phyloP scores from a whole-genome alignment of 2,329 filamentous ascomycete genomes.

The Dactylellina haptotyla region DNA sequence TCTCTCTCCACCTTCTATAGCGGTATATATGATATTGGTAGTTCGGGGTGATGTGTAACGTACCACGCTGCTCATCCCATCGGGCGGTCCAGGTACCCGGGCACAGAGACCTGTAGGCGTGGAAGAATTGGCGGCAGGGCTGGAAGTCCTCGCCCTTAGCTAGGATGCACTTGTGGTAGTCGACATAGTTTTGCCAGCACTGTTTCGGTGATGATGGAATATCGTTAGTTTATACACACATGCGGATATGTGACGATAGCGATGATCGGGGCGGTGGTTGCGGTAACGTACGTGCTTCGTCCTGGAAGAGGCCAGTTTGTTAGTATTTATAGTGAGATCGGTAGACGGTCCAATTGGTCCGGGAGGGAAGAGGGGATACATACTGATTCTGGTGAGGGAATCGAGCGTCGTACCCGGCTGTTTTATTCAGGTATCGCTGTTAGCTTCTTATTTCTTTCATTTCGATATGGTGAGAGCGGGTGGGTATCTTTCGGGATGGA shows the following conservation, averaged over 20 bases:
- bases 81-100: constrained; percentile 91
- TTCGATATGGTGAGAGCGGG: not conserved
- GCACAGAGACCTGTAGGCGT: constrained; percentile 97
- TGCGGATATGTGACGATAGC: too few species aligned
- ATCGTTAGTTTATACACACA: too few species aligned
- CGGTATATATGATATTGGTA: constrained; percentile 5
- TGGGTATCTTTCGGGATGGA: constrained; percentile 14
- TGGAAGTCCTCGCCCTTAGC: constrained; percentile 72
- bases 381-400: constrained; percentile 97
- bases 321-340: not conserved
- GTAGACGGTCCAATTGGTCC: not conserved
- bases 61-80: constrained; percentile 98
- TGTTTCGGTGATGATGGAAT: too few species aligned
- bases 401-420: constrained; percentile 92
- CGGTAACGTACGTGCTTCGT: constrained; percentile 57
- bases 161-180: constrained; percentile 99
- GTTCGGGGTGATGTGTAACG: constrained; percentile 61
- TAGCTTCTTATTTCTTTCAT: constrained; percentile 13
- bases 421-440: constrained; percentile 58
- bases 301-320: constrained; percentile 17
- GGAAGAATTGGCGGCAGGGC: constrained; percentile 77
- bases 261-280: not conserved
- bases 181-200: constrained; percentile 99
- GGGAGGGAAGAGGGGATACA: constrained; percentile 17
- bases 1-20: constrained; percentile 42